Conservation (phyloP, 177 flowering plant species). For the Telopea speciosissima region DNA sequence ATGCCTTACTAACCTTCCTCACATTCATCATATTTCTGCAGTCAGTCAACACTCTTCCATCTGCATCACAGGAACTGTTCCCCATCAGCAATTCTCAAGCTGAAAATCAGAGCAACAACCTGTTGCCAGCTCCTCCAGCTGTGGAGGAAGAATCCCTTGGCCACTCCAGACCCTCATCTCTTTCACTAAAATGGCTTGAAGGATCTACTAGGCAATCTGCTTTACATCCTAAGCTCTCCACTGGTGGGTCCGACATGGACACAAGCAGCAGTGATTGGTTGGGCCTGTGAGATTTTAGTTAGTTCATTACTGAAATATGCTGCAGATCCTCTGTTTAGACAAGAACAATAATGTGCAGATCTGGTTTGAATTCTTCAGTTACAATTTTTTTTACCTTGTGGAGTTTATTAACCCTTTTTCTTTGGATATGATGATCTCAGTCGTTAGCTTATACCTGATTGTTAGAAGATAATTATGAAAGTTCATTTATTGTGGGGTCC, state of each 20-base stretch:
- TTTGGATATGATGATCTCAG: not conserved
- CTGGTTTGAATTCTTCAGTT: constrained; percentile 10
- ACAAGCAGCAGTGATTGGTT: constrained; percentile 25
- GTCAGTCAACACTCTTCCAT: constrained; percentile 39
- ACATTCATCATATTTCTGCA: constrained; percentile 22
- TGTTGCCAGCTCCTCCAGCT: constrained; percentile 33
- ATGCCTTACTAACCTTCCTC: no score
- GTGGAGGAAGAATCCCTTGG: constrained; percentile 60
- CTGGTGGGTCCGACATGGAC: constrained; percentile 47
- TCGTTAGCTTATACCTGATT: not conserved
- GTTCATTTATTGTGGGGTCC: not conserved
- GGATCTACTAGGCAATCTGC: constrained; percentile 76
- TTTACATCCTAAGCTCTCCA: constrained; percentile 63
- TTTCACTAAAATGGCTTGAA: constrained; percentile 49
- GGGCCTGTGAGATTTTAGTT: constrained; percentile 11
- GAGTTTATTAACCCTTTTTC: not conserved
- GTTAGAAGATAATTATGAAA: not conserved
- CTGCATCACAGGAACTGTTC: constrained; percentile 45
- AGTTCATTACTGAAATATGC: constrained; percentile 16
- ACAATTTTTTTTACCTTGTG: not conserved
- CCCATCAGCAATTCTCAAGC: constrained; percentile 30
- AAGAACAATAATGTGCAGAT: constrained; percentile 39
- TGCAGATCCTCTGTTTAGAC: constrained; percentile 32
- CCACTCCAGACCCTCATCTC: constrained; percentile 39
- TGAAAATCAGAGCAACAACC: constrained; percentile 34